Percentiles rank a stretch among this genome's conserved stretches.
Evolutionary conservation across 805 yeast genomes (phyloP).

Genomic region (Kuraishia capsulata): DNA sequence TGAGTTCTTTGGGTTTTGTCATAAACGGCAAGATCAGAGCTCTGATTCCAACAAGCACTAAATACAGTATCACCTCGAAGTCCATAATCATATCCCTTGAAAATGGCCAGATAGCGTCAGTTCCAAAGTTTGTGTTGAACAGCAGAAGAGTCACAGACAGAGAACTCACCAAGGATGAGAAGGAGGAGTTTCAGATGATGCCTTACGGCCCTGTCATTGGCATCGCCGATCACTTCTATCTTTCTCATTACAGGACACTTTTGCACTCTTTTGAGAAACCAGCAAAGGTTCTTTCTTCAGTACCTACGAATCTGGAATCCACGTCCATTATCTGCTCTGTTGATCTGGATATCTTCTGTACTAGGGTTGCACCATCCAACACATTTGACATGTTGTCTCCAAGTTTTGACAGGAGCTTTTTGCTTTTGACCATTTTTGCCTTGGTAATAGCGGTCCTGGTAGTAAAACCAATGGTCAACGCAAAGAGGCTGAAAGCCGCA

Average conservation of each 20-base stretch:
- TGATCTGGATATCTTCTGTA: constrained; percentile 61
- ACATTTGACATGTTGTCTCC: constrained; percentile 70
- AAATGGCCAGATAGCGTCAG: constrained; percentile 50
- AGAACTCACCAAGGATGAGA: constrained; percentile 40
- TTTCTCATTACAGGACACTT: constrained; percentile 41
- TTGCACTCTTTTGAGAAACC: constrained; percentile 5
- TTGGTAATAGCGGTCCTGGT: constrained; percentile 36
- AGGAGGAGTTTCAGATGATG: constrained; percentile 44
- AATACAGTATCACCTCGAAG: constrained; percentile 59
- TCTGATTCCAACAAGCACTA: constrained; percentile 47
- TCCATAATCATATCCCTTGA: constrained; percentile 50
- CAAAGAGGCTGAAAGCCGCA: constrained; percentile 39
- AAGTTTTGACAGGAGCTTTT: constrained; percentile 57
- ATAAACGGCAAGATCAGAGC: constrained; percentile 50
- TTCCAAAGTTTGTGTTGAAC: constrained; percentile 65
- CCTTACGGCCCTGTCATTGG: constrained; percentile 61
- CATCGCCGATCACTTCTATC: constrained; percentile 34
- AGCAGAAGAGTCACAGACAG: constrained; percentile 60
- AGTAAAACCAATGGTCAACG: constrained; percentile 49
- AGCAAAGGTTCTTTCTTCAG: constrained; percentile 26
- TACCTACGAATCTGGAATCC: constrained; percentile 70
- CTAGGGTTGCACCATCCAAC: constrained; percentile 69
- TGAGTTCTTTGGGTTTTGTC: constrained; percentile 46
- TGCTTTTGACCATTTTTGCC: constrained; percentile 48
- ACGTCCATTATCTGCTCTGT: constrained; percentile 62